phyloP scores from a whole-genome alignment of 176 grass and related monocot species.

The Dendrocalamus sinicus region DNA sequence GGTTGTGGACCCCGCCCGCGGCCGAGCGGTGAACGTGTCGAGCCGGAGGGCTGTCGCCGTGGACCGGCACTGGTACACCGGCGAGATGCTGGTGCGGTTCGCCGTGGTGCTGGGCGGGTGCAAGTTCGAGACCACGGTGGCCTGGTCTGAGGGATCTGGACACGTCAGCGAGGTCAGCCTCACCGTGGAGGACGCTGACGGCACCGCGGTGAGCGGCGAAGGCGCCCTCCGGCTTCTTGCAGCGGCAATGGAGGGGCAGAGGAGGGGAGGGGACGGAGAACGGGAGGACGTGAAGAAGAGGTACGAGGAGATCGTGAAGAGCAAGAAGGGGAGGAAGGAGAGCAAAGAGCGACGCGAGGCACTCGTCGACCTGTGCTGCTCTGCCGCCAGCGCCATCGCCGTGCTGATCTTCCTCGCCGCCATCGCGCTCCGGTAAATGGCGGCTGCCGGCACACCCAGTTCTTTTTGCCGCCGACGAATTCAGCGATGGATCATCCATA shows the following conservation, averaged over 20 bases:
- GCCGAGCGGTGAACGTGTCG: conserved; percentile 62
- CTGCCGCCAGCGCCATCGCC: conserved; percentile 57
- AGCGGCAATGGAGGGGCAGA: conserved; percentile 47
- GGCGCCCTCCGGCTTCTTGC: conserved; percentile 47
- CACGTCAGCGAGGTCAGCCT: conserved; percentile 57
- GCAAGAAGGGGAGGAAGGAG: conserved; percentile 55
- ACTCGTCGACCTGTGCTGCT: conserved; percentile 61
- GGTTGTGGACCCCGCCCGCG: conserved; percentile 48
- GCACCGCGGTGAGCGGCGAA: conserved; percentile 52
- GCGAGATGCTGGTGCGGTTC: conserved; percentile 71
- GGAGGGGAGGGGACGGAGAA: conserved; percentile 32
- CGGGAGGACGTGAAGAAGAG: conserved; percentile 37
- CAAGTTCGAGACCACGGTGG: conserved; percentile 52
- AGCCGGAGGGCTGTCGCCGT: conserved; percentile 60
- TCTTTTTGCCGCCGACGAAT: conserved; percentile 13
- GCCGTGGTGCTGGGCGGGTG: conserved; percentile 62
- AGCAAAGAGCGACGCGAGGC: conserved; percentile 56
- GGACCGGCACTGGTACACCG: conserved; percentile 74
- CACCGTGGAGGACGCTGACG: conserved; percentile 61
- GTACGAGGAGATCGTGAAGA: conserved; percentile 50
- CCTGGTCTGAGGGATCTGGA: conserved; percentile 42
- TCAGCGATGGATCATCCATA: not conserved
- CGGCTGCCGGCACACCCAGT: not conserved
- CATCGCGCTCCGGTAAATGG: conserved; percentile 46
- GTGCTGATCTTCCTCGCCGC: conserved; percentile 54